phyloP scores from a whole-genome alignment of 139 green algal species.

The Chlorella sp. region DNA sequence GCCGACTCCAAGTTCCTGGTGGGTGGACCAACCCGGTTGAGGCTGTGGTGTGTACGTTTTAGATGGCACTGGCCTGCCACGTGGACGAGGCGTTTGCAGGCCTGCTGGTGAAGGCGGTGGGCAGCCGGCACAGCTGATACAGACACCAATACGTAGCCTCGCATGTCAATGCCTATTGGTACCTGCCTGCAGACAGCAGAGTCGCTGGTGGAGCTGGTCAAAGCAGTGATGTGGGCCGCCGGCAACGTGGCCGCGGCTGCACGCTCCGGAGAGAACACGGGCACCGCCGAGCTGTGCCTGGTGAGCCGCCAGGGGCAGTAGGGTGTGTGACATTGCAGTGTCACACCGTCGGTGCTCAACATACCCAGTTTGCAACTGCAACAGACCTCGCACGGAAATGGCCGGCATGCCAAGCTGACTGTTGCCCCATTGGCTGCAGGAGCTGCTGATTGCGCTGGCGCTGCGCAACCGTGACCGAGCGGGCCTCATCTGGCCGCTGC shows the following conservation, averaged over 20 bases:
- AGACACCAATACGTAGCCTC: background rate
- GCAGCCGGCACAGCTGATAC: background rate
- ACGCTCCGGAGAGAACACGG: constrained; percentile 56
- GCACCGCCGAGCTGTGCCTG: constrained; percentile 82
- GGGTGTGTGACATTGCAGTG: too few relatives aligned
- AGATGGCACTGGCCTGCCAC: background rate
- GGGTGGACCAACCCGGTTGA: too few relatives aligned
- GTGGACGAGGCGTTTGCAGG: background rate
- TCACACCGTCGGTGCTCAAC: too few relatives aligned
- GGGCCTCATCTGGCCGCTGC: constrained; percentile 80
- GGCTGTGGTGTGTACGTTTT: too few relatives aligned
- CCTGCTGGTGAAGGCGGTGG: background rate
- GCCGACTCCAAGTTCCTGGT: constrained; percentile 89
- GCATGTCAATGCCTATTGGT: too few relatives aligned
- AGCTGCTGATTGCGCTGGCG: constrained; percentile 88
- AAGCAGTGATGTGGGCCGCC: constrained; percentile 76
- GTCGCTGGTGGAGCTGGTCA: constrained; percentile 79
- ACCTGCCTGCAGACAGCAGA: constrained; percentile 44
- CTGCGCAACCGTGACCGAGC: constrained; percentile 92
- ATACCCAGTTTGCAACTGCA: too few relatives aligned
- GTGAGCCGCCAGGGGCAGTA: too few relatives aligned
- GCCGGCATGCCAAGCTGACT: too few relatives aligned
- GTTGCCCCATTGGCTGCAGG: constrained; percentile 11
- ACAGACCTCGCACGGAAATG: too few relatives aligned
- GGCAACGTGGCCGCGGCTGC: constrained; percentile 51